Base-by-base conservation (phyloP, 495 filamentous ascomycete species). In the Trichoderma orchidacearum region DNA sequence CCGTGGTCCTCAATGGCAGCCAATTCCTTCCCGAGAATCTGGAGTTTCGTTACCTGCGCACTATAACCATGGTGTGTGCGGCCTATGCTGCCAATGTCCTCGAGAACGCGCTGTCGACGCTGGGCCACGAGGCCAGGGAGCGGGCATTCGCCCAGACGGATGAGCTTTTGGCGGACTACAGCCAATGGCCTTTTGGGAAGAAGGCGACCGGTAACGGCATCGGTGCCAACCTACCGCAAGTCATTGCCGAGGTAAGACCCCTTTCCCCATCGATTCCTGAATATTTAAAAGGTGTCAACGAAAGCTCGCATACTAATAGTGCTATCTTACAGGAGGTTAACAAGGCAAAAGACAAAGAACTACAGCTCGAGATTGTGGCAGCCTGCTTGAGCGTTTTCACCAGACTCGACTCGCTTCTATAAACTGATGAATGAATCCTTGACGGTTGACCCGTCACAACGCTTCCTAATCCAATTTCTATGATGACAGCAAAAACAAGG, bases 31-130 rank as follows among this genome's bases (percentile, higher is more conserved):
- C 93, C 35, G 92, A 96, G 68, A 89, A 90, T 60, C 82, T 90
- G 65, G 91, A 96, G 66, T 97, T 90, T 75, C 80, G 91, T 58
- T 94, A 94, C 70, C 73, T 91, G 56, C 83, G 93, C 54, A 96
- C 93, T 18, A 82, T 98, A 58, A 77, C 86, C 28, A 95, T 98
- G 91, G 89, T 98, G 32, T 97, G 93, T 72, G 93, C 93, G 34
- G 92, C 93, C 23, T 97, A 98, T 71, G 93, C 93, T 38, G 93
- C 93, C 56, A 98, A 98, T 69, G 93, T 98, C 17, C 77, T 98
- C 56, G 93, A 98, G 72, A 97, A 98, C 68, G 93, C 92, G n/a
- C 72, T 98, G 60, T 85, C 85, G 36, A 94, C 85, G 6, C 82
- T 97, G 61, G 90, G 91, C 60, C 93, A 97, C 68, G 94, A 97